Base-by-base conservation (phyloP, 2,329 filamentous ascomycete genomes). In the Nigrospora osmanthi region DNA sequence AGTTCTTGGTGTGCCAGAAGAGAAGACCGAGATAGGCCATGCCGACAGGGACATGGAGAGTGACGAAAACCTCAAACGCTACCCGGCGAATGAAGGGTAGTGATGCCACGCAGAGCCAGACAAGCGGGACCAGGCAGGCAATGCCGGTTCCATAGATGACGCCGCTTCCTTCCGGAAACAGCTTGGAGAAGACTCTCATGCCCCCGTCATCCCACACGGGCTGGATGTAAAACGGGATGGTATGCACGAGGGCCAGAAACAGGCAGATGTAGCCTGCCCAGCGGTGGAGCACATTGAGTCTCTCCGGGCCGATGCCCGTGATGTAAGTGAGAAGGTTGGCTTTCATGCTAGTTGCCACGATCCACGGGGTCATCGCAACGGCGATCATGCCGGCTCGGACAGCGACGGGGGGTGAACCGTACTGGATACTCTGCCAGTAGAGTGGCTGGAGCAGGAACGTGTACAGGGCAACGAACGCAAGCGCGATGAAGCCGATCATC, bases 1-100 rank as follows among this genome's bases (percentile, higher is more conserved):
- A 95, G 65, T 96, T 95, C 65, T 90, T 86, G 56, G 87, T 93
- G 64, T 97, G 91, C 91, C 91, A 97, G 68, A 97, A 95, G 28
- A 97, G 74, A 61, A 95, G 77, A 2, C 76, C 90, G 7, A 96
- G 70, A 58, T 93, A 95, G 13, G 87, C 70, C 35, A 90, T 77
- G 1, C 88, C 84, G 11, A 89, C 84, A 0, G 91, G 89, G 0
- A 90, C 79, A 59, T 97, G 91, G 3, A 95, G 69, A 30, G 84
- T 64, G 15, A 91, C 81, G 58, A 97, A 97, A 1, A 89, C 64
- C 61, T 97, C 91, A 63, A 95, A 97, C 53, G 87, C 83, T 52
- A 80, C 72, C 49, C 83, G 75, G 50, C 91, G 79, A 16, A 96
- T 69, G 42, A 87, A 75, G 2, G 89, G 87, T 3, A 96, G 72